Evolutionary conservation across 768 basidiomycete species (phyloP).

Genomic region (Boletus insuetus): DNA sequence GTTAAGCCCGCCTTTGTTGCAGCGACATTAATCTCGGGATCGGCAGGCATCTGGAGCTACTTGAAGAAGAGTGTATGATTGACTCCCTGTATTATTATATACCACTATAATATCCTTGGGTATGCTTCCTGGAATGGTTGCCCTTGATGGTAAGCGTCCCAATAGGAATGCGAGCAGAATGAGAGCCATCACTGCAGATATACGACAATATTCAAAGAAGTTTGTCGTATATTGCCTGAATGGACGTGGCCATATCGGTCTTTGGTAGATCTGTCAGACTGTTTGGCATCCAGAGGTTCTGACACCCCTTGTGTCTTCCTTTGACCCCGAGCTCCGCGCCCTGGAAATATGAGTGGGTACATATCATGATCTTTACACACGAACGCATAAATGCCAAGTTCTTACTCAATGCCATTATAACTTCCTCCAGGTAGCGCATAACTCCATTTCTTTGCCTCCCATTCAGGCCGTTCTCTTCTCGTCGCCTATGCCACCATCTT

Average conservation of each 20-base stretch:
- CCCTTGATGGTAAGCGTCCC: constrained; percentile 25
- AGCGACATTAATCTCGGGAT: constrained; percentile 83
- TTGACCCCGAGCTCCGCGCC: constrained; percentile 40
- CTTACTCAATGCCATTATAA: constrained; percentile 32
- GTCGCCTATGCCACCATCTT: constrained; percentile 31
- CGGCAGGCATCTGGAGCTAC: constrained; percentile 93
- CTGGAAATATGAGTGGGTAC: constrained; percentile 39
- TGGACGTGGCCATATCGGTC: constrained; percentile 35
- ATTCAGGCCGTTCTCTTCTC: constrained; percentile 17
- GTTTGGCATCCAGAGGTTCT: constrained; percentile 31
- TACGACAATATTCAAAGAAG: constrained; percentile 29
- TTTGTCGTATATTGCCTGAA: constrained; percentile 30
- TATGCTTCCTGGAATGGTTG: constrained; percentile 25
- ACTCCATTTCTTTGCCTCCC: constrained; percentile 22
- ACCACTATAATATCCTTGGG: constrained; percentile 47
- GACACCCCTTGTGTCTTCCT: constrained; percentile 38
- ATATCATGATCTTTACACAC: constrained; percentile 36
- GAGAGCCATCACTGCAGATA: constrained; percentile 18
- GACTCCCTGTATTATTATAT: constrained; percentile 39
- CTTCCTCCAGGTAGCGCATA: constrained; percentile 22
- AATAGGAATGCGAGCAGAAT: constrained; percentile 22
- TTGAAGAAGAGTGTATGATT: constrained; percentile 86
- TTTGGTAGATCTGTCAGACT: constrained; percentile 33
- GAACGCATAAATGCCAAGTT: constrained; percentile 37
- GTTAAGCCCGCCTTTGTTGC: constrained; percentile 86